Base-by-base conservation (phyloP, 2,329 filamentous ascomycete genomes). In the Fusarium brachygibbosum region DNA sequence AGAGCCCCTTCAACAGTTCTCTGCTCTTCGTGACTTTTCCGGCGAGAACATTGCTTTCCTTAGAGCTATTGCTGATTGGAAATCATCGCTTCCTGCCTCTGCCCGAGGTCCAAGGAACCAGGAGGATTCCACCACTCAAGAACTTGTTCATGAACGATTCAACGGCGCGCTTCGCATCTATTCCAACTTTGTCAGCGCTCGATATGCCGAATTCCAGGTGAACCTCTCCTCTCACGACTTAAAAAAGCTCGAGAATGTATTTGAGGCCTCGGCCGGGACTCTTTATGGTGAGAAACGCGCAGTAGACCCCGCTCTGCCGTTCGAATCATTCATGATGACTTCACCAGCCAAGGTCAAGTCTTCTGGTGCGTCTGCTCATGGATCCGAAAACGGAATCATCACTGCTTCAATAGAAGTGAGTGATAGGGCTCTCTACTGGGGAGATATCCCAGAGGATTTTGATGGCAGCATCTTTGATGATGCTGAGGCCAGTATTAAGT, bases 31-130 rank as follows among this genome's bases (percentile, higher is more conserved):
- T 40, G 90, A 92, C 68, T 91, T 91, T 74, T 91, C 89, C 0
- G 89, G 88, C 21, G 90, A 92, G 76, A 92, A 92, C 72, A 88
- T 92, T 68, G 85, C 88, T 34, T 92, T 92, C 75, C 79, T 92
- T 4, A 87, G 83, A 11, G 80, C 82, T n/a, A 84, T 90, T 2
- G 79, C 82, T 2, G 81, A 83, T 49, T 91, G 87, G 86, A 88
- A 86, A 74, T 71, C 74, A 5, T 77, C 76, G 2, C 53, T 73
- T 69, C 34, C 66, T 63, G 42, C 42, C 6, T 48, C 29, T 16
- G 14, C 11, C 44, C 44, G 29, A 48, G 13, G 29, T 34, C 19
- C 44, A 48, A 34, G 10, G 5, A 48, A 34, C 16, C 45, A 35
- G 5, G 16, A 55, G 1, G 23, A 31, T 16, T 32, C 49, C 28